A percentile compares a stretch with the other conserved stretches of the same genome.
These are phyloP conservation scores for Exophiala viscosa DNA, from an alignment of 2,329 filamentous ascomycete genomes.

Conservation along the genomic window DNA sequence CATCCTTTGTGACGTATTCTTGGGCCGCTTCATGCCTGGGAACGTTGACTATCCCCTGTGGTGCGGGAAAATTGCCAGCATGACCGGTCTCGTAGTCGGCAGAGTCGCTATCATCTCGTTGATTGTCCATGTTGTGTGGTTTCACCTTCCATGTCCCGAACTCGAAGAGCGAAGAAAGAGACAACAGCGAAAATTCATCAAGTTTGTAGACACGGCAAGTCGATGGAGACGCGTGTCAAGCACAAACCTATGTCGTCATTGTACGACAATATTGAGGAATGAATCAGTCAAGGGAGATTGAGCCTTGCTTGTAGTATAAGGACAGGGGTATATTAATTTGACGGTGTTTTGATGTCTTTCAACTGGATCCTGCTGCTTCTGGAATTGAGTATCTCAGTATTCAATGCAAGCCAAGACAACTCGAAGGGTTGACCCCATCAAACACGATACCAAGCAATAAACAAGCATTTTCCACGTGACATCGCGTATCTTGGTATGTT, in stretches of 20 bases:
- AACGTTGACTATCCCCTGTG: neutral
- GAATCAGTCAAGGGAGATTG: too few species aligned
- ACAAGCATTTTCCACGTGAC: too few species aligned
- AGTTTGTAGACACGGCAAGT: neutral
- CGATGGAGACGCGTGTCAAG: neutral
- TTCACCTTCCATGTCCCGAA: neutral
- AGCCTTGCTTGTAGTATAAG: too few species aligned
- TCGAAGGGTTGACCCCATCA: too few species aligned
- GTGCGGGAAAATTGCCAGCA: neutral
- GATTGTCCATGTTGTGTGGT: neutral
- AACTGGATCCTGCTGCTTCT: too few species aligned
- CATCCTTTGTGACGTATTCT: conserved; percentile 1
- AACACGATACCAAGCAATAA: too few species aligned
- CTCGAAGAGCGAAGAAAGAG: neutral
- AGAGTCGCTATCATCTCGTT: neutral
- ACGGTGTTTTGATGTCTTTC: too few species aligned
- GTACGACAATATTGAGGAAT: neutral
- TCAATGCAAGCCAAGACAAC: too few species aligned
- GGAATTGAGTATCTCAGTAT: too few species aligned
- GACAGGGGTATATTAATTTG: too few species aligned
- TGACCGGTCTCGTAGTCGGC: neutral
- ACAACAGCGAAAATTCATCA: too few species aligned
- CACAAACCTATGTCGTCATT: conserved; percentile 1
- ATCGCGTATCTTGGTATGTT: too few species aligned
- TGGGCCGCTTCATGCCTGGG: neutral